A percentile compares a stretch with the other conserved stretches of the same genome.
Evolutionary conservation across 148 eudicot species (phyloP).

Genomic region (Bassia scoparia): DNA sequence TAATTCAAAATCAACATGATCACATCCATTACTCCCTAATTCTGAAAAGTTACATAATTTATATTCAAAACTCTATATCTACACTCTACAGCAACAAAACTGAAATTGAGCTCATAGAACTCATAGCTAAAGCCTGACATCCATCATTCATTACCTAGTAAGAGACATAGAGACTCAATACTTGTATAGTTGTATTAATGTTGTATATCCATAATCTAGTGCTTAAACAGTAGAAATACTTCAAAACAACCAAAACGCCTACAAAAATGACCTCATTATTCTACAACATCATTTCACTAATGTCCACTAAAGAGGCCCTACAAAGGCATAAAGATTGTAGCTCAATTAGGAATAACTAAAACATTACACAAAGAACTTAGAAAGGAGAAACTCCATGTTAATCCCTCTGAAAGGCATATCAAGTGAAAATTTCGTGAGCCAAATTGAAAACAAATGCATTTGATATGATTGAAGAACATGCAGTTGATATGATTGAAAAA

Average conservation of each 20-base stretch:
- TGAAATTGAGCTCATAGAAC: slow-evolving; percentile 10
- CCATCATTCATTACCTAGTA: background rate
- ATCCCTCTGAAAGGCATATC: background rate
- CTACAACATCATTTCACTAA: background rate
- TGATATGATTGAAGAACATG: background rate
- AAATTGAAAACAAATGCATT: background rate
- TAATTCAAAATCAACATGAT: too few species aligned
- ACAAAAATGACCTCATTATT: background rate
- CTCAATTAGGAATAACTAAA: background rate
- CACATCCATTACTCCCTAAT: background rate
- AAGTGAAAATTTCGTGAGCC: background rate
- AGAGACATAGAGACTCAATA: too few species aligned
- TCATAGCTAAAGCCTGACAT: background rate
- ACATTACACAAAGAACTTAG: background rate
- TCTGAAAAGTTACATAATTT: background rate
- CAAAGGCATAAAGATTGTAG: background rate
- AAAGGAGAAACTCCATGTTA: background rate
- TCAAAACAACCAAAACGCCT: background rate
- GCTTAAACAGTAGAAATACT: background rate
- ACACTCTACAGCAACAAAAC: background rate
- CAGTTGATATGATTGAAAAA: background rate
- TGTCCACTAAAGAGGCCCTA: background rate
- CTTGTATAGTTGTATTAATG: too few species aligned
- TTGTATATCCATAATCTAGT: background rate
- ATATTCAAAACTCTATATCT: too few species aligned